Base-by-base conservation (phyloP, 495 filamentous ascomycete genomes). In the Saxophila tyrrhenica region DNA sequence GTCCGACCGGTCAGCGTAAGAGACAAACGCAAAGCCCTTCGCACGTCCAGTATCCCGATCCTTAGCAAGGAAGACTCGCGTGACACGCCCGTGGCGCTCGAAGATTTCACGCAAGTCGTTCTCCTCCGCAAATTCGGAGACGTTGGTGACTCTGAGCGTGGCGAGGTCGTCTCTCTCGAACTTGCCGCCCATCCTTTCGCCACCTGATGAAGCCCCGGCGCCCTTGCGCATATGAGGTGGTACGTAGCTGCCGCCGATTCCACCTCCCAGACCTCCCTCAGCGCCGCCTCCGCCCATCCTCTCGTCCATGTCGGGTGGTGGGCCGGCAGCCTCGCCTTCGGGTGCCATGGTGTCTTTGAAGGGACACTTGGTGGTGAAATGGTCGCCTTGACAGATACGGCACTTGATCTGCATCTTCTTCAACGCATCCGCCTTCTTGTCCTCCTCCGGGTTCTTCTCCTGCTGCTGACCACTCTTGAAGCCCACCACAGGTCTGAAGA, bases 341-440 rank as follows among this genome's bases (percentile, higher is more conserved):
- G 84, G 84, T 11, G 84, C 83, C 75, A 88, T 84, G 42, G 84
- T 88, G 63, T 86, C 84, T 72, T 87, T 87, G 72, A 85, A 88
- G 23, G 84, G 90, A 84, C 85, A 98, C 65, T 91, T 81, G 25
- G 91, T 89, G 2, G 92, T 98, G 75, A 95, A 98, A 77, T 98
- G 92, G 74, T 97, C 94, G 61, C 94, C 92, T 69, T 82, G 85
- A 73, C 92, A 98, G 67, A 98, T 97, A 75, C 92, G 83, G 72
- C 92, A 98, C 78, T 96, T 96, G 73, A 98, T 94, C 78, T 95
- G 95, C 80, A 95, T 95, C 72, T 95, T 87, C 82, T 91, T 95
- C 55, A 96, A 77, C 77, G 87, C 80, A 61, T 89, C 87, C 39
- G 58, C 55, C 75, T 95, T 83, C 74, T 78, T 60, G 35, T 65